Base-by-base conservation (phyloP, 2,329 filamentous ascomycete genomes). In the Cytospora leucostoma region DNA sequence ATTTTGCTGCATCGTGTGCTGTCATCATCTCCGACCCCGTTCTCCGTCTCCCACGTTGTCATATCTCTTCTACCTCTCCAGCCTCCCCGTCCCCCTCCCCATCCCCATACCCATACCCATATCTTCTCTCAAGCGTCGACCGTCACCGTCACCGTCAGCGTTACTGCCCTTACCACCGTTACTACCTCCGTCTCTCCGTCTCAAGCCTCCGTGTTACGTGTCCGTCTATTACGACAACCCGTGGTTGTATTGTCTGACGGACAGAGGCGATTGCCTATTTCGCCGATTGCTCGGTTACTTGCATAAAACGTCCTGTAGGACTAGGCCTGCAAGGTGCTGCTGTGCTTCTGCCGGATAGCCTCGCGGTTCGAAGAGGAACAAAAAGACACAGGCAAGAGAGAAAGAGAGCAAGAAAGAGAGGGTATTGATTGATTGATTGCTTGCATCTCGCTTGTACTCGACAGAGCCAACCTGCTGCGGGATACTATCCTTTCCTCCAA, bases 361-460 rank as follows among this genome's bases (percentile, higher is more conserved):
- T 47, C 44, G 12, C n/a, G 44, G 10, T 19, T 21, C 38, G 15
- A 37, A 55, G n/a, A 51, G 44, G 33, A 17, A 27, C 27, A 27
- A 27, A 27, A 27, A 27, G 27, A 27, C 27, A 27, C 27, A 27
- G 27, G 27, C 27, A 27, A 50, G 51, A 51, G 10, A 38, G 34
- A 33, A 47, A 19, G 19, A 49, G 8, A 60, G 58, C 10, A 27
- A 47, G 19, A 49, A 33, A 32, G 17, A 47, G 27, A 19, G 10
- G 15, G 7, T 10, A 15, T 40, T 8, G 17, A 19, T 21, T 8
- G 44, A 47, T 47, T 47, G 38, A 21, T 50, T 44, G 49, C 40
- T n/a, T 38, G 59, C 51, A 51, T 33, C 51, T 35, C 49, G 40
- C 51, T 55, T 61, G 51, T 55, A 38, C 17, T 50, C 40, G 51